These are phyloP conservation scores for Medicago ruthenica DNA, from an alignment of 306 rosid genomes.

Conservation along the genomic window DNA sequence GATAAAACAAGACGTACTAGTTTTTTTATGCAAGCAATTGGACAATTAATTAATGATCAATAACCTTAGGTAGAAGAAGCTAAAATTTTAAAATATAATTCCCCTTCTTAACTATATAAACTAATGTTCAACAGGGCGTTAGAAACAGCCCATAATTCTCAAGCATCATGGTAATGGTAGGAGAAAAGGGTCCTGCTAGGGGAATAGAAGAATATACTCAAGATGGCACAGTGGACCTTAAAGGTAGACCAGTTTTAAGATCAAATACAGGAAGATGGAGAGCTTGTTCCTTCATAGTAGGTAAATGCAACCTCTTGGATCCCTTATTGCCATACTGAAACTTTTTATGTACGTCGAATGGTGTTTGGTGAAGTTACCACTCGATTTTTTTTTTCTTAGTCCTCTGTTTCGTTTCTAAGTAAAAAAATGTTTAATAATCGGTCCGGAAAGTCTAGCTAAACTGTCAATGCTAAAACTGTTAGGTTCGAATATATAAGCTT, in stretches of 20 bases:
- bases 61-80: background rate
- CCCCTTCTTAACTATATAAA: background rate
- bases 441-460: too few relatives aligned
- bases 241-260: constrained; percentile 52
- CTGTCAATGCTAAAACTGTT: too few relatives aligned
- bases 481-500: too few relatives aligned
- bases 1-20: constrained; percentile 9
- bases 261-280: constrained; percentile 52
- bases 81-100: background rate
- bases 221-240: constrained; percentile 53
- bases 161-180: constrained; percentile 29
- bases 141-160: constrained; percentile 4
- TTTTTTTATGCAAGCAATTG: constrained; percentile 15
- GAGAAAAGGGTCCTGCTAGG: constrained; percentile 36
- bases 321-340: background rate
- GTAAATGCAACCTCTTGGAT: constrained; percentile 14
- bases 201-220: constrained; percentile 44
- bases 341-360: too few relatives aligned
- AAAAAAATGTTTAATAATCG: too few relatives aligned
- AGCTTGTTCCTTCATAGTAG: constrained; percentile 53
- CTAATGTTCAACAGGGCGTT: background rate
- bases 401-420: too few relatives aligned
- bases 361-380: too few relatives aligned
- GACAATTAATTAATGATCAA: background rate
- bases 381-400: too few relatives aligned